A percentile compares a stretch with the other conserved stretches of the same genome.
Conservation (phyloP, 805 yeast species). For the Clavispora carvajalis region DNA sequence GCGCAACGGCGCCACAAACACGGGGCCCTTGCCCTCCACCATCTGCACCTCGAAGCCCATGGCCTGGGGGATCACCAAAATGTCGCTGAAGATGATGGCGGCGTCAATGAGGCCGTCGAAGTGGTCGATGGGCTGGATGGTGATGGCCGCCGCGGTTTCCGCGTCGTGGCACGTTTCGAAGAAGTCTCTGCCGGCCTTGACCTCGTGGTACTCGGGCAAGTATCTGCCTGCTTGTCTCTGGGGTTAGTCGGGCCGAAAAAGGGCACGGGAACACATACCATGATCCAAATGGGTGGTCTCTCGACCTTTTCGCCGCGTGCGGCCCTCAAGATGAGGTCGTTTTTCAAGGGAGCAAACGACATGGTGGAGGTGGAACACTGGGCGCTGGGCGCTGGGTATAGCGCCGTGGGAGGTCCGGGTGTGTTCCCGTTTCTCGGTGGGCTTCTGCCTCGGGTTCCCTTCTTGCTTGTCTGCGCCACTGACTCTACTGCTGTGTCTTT, state of each 20-base stretch:
- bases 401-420: no score
- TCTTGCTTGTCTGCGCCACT: no score
- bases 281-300: conserved; percentile 96
- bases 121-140: conserved; percentile 92
- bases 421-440: no score
- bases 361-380: conserved; percentile 5
- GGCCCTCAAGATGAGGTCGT: conserved; percentile 87
- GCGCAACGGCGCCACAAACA: conserved; percentile 84
- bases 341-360: conserved; percentile 72
- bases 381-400: no score
- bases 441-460: no score
- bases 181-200: conserved; percentile 79
- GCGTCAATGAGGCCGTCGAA: conserved; percentile 90
- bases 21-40: conserved; percentile 93
- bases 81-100: conserved; percentile 94
- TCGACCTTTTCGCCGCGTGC: conserved; percentile 88
- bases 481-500: no score
- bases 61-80: conserved; percentile 94
- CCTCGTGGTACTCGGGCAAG: conserved; percentile 86
- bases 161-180: conserved; percentile 95
- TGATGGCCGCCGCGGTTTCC: conserved; percentile 87
- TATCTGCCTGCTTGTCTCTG: conserved; percentile 95
- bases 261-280: conserved; percentile 42
- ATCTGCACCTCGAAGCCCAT: conserved; percentile 94
- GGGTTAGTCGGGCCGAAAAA: conserved; percentile 6